Evolutionary conservation across 2,329 filamentous ascomycete species (phyloP).

Genomic region (Alternaria ventricosa): DNA sequence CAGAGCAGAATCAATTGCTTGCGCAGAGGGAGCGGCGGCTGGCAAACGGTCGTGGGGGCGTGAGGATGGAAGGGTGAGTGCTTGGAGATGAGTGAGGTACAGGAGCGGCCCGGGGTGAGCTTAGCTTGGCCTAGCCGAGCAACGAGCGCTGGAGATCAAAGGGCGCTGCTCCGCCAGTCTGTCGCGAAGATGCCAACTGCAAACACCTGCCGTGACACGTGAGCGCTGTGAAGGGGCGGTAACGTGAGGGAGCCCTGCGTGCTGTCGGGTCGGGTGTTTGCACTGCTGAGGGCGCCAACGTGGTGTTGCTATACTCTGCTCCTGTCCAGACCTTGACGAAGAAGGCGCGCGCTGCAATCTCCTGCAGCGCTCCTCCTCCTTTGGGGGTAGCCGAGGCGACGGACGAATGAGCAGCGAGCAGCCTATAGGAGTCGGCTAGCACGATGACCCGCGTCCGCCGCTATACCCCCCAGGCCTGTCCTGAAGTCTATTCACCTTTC

Average conservation of each 20-base stretch:
- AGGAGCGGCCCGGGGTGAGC: conserved; percentile 32
- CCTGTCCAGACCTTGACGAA: conserved; percentile 27
- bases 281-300: not conserved
- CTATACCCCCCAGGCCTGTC: conserved; percentile 22
- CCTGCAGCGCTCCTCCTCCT: conserved; percentile 34
- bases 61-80: conserved; percentile 27
- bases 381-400: conserved; percentile 5
- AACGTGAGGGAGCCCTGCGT: not conserved
- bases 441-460: conserved; percentile 15
- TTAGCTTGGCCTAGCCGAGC: conserved; percentile 41
- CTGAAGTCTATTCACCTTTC: conserved; percentile 21
- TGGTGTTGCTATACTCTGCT: not conserved
- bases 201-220: not conserved
- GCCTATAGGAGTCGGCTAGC: not conserved
- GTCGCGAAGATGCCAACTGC: not conserved
- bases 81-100: conserved; percentile 41
- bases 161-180: conserved; percentile 10
- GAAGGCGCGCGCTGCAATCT: conserved; percentile 38
- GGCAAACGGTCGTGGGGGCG: conserved; percentile 17
- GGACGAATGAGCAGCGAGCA: not conserved
- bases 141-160: conserved; percentile 25
- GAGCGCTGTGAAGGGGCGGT: not conserved
- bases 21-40: conserved; percentile 17
- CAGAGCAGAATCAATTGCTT: conserved; percentile 39
- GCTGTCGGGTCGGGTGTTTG: not conserved